Base-by-base conservation (phyloP, 2,329 filamentous ascomycete species). In the Penicillium sp. region DNA sequence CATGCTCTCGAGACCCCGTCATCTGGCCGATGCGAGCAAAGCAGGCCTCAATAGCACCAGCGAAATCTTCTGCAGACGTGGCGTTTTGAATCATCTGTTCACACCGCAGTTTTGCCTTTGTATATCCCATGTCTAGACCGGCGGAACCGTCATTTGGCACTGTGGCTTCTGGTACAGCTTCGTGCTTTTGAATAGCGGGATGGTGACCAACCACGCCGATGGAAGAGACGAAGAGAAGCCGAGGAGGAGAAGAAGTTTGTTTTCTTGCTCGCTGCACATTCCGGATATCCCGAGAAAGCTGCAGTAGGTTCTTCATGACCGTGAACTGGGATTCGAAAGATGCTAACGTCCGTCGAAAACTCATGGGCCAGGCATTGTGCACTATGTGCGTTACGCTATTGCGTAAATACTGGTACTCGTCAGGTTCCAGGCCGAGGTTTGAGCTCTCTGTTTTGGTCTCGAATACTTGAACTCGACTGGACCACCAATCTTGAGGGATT, bases 261-360 rank as follows among this genome's bases (percentile, higher is more conserved):
- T 47, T 56, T 21, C 56, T 47, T 1, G 69, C 64, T 35, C 28
- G 28, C 28, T 30, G 28, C 28, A 11, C 28, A 30, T 5, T 30
- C 2, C 28, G 28, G 7, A 68, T 65, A 0, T 73, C 69, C 2
- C 66, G 55, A 0, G 78, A 77, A 2, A 83, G 66, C 35, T 78
- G 66, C 5, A 80, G 70, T 5, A 86, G 65, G 59, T 79, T 77
- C 6, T 78, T 74, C 51, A 84, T 74, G 3, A 77, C 75, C 2
- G 74, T 69, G 40, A 74, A 68, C 30, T 69, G 67, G 2, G 53
- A 47, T 28, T 65, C 63, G 30, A 66, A 66, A 5, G 54, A 54
- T 3, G 55, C 35, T 2, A 68, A 26, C 0, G 60, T 52, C 1
- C 55, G 55, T 8, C 46, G 54, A 1, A 57, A 59, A 38, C 59